Base-by-base conservation (phyloP, 768 basidiomycete species). In the Leucosporidium yakuticum region DNA sequence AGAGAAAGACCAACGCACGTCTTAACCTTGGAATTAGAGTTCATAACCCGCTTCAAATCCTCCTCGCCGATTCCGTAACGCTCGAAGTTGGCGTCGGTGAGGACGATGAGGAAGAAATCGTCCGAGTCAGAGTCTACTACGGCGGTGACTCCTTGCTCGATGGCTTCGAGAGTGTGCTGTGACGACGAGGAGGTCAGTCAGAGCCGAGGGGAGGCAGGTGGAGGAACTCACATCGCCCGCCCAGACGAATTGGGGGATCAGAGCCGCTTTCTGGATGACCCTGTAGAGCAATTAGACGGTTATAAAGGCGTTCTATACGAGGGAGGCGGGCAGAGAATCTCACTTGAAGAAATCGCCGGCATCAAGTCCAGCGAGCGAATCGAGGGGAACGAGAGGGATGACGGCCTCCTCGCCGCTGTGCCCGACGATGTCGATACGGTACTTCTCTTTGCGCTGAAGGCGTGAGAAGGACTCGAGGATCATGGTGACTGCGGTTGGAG, bases 201-300 rank as follows among this genome's bases (percentile, higher is more conserved):
- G 39, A 44, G 39, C 39, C 39, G 39, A 44, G 39, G 39, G 2
- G 39, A 2, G 39, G 2, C 11, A 44, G 39, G 17, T 44, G 8
- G 17, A 44, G 6, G 39, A 44, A 15, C 39, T 44, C 39, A 44
- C 34, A 55, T 71, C 70, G 17, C 66, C 66, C 0, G 70, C 39
- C 59, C 53, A 71, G 51, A 60, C 64, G 47, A 62, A 68, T 47
- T 71, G 70, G 15, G 70, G 50, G 5, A 58, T 68, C 8, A 71
- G 49, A 23, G 70, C 59, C 34, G 32, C 32, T 11, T n/a, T 34
- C 34, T 34, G n/a, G 34, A 36, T 34, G 34, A 39, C 31, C 32
- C 39, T 44, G 39, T 15, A 15, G 39, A 44, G 2, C 12, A 12
- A 15, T 9, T 44, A 20, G 25, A 34, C 2, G 19, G 19, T 9